Percentiles rank a stretch among this genome's conserved stretches.
These are phyloP conservation scores for Tuber umbilicatum DNA, from an alignment of 495 filamentous ascomycete genomes.

Conservation along the genomic window DNA sequence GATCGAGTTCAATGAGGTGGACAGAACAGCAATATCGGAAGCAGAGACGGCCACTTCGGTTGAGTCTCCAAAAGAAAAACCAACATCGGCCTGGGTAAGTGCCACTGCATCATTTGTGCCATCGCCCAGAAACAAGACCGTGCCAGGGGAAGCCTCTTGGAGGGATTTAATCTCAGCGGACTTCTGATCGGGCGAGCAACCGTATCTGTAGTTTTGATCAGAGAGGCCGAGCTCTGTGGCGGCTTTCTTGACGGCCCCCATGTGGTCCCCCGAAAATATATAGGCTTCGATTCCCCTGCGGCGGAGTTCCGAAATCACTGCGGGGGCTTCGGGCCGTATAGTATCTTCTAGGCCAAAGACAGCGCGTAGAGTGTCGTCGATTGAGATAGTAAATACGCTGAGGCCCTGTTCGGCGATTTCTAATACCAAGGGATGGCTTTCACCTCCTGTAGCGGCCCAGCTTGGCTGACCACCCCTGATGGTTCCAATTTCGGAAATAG, in stretches of 20 bases:
- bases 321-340: conserved; percentile 53
- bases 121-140: conserved; percentile 67
- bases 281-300: conserved; percentile 55
- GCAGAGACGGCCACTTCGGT: conserved; percentile 61
- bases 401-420: conserved; percentile 47
- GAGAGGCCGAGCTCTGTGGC: conserved; percentile 54
- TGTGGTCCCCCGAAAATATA: conserved; percentile 66
- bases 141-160: conserved; percentile 15
- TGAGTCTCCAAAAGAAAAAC: conserved; percentile 53
- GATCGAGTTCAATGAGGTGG: conserved; percentile 53
- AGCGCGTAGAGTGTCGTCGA: conserved; percentile 49
- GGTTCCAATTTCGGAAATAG: conserved; percentile 34
- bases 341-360: conserved; percentile 57
- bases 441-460: conserved; percentile 47
- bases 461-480: conserved; percentile 58
- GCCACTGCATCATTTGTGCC: conserved; percentile 77
- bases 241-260: conserved; percentile 52
- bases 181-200: conserved; percentile 34
- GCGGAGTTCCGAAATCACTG: conserved; percentile 50
- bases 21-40: conserved; percentile 64
- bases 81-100: conserved; percentile 65
- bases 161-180: conserved; percentile 30
- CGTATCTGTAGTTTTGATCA: conserved; percentile 12
- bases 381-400: conserved; percentile 59
- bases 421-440: conserved; percentile 45